A percentile compares a stretch with the other conserved stretches of the same genome.
Evolutionary conservation across 441 rosid species (phyloP).

Genomic region (Pelargonium australe): DNA sequence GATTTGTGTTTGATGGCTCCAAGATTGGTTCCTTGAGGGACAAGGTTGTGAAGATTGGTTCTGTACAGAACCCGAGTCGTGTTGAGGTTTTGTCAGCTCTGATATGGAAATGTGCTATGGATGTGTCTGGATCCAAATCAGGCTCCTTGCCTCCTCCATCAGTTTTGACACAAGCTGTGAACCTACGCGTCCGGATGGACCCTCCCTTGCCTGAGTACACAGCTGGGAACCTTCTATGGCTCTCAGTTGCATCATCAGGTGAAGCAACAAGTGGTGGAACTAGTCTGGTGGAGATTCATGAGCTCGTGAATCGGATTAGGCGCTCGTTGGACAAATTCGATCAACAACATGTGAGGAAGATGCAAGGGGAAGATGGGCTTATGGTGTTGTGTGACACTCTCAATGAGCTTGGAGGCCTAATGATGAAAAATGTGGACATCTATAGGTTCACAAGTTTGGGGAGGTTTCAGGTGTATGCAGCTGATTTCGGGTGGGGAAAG

Average conservation of each 20-base stretch:
- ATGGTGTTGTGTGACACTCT: conserved; percentile 8
- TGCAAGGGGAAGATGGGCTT: conserved; percentile 16
- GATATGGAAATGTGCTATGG: conserved; percentile 21
- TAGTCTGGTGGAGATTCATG: conserved; percentile 1
- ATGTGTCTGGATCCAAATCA: conserved; percentile 3
- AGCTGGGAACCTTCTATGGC: conserved; percentile 22
- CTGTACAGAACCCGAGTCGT: conserved; percentile 4
- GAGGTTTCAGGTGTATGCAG: conserved; percentile 23
- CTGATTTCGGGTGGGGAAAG: conserved; percentile 29
- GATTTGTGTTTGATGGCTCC: conserved; percentile 21
- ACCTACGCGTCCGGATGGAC: conserved; percentile 17
- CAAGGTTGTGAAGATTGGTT: conserved; percentile 2
- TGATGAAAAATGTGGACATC: conserved; percentile 13
- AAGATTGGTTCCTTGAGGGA: conserved; percentile 22
- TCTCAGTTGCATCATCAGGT: conserved; percentile 4
- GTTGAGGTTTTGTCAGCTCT: conserved; percentile 24
- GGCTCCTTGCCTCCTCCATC: conserved; percentile 13
- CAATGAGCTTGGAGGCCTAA: conserved; percentile 5
- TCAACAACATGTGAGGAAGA: neutral
- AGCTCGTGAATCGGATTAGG: conserved; percentile 17
- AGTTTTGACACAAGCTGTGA: conserved; percentile 17
- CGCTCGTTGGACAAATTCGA: conserved; percentile 3
- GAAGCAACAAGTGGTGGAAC: too few species aligned
- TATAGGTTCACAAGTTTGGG: conserved; percentile 24
- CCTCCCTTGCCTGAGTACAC: conserved; percentile 20